Evolutionary conservation across 495 filamentous ascomycete species (phyloP).

Genomic region (Aspergillus ellipticus): DNA sequence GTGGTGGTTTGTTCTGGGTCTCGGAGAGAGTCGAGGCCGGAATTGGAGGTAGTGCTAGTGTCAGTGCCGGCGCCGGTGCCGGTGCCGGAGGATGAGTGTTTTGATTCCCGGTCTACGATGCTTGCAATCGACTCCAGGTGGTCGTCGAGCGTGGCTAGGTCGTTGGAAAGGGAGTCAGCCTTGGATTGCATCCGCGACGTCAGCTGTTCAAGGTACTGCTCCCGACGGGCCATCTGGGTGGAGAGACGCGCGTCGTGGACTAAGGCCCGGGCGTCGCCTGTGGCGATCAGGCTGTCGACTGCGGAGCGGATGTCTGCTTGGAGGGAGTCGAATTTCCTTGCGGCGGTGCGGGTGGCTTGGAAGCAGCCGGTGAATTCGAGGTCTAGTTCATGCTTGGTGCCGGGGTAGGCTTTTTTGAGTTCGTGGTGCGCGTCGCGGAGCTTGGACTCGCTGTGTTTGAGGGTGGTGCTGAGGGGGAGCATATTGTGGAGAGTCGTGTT

Average conservation of each 20-base stretch:
- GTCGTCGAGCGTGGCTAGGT: constrained; percentile 40
- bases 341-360: constrained; percentile 31
- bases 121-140: constrained; percentile 39
- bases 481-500: constrained; percentile 32
- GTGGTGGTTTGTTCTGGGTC: background rate
- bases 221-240: constrained; percentile 32
- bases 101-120: constrained; percentile 25
- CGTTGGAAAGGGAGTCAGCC: constrained; percentile 30
- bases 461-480: constrained; percentile 20
- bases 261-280: constrained; percentile 12
- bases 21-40: background rate
- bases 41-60: background rate
- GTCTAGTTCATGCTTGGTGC: constrained; percentile 34
- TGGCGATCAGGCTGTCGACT: constrained; percentile 35
- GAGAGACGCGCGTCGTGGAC: constrained; percentile 31
- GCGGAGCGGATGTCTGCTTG: constrained; percentile 40
- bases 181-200: constrained; percentile 35
- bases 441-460: constrained; percentile 37
- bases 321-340: constrained; percentile 38
- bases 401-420: constrained; percentile 30
- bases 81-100: constrained; percentile 10
- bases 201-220: constrained; percentile 37
- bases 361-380: constrained; percentile 43
- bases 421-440: constrained; percentile 29
- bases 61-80: background rate